Percentiles rank a stretch among this genome's conserved stretches.
Evolutionary conservation across 140 eudicot species (phyloP).

Genomic region (Oenanthe javanica): DNA sequence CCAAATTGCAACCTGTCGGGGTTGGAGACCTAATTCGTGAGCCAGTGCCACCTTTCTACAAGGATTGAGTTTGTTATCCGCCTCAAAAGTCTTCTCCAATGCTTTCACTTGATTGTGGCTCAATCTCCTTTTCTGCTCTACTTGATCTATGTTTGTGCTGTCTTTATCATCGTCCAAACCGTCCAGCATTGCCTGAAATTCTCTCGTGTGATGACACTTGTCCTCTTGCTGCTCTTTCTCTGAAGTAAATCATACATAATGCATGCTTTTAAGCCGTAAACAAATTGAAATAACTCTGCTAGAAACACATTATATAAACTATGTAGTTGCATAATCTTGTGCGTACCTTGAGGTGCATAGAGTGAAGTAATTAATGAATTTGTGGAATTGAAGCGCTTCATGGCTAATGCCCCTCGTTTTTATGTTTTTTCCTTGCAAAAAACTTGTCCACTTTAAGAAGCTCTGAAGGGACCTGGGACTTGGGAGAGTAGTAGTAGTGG

Average conservation of each 20-base stretch:
- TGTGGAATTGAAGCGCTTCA: constrained; percentile 18
- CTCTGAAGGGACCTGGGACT: not conserved
- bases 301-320: not conserved
- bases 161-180: constrained; percentile 38
- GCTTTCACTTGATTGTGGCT: constrained; percentile 58
- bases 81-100: constrained; percentile 57
- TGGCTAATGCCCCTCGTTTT: not conserved
- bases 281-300: not conserved
- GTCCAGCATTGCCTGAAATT: constrained; percentile 43
- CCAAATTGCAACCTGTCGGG: constrained; percentile 76
- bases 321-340: not conserved
- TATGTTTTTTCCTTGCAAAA: not conserved
- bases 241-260: not conserved
- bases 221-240: constrained; percentile 32
- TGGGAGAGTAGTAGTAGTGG: not conserved
- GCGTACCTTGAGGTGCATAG: constrained; percentile 12
- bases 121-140: constrained; percentile 43
- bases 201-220: constrained; percentile 26
- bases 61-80: constrained; percentile 65
- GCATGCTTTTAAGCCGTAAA: not conserved
- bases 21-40: constrained; percentile 59
- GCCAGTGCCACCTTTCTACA: constrained; percentile 55
- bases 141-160: constrained; percentile 26
- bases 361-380: constrained; percentile 15
- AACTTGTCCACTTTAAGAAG: not conserved